Evolutionary conservation across 306 rosid species (phyloP).

Genomic region (Malus asiatica): DNA sequence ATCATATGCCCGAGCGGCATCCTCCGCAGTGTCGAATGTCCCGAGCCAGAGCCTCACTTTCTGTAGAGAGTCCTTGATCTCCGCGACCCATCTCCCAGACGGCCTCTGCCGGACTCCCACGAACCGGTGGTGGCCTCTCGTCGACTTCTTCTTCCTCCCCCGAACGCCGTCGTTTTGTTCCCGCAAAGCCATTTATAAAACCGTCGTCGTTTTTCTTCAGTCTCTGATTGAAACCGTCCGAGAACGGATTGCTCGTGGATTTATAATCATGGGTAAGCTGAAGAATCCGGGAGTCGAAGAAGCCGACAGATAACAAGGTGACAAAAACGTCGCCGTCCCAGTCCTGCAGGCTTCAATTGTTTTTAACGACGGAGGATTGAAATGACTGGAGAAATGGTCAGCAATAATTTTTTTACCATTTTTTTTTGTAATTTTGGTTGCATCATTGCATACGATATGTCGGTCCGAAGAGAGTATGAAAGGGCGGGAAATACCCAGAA

Average conservation of each 20-base stretch:
- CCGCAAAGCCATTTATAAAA: neutral
- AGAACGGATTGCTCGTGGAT: neutral
- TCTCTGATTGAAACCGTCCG: constrained; percentile 1
- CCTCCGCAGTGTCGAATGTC: constrained; percentile 64
- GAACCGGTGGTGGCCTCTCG: constrained; percentile 59
- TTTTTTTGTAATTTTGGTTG: neutral
- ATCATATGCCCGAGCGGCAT: constrained; percentile 67
- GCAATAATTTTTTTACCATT: neutral
- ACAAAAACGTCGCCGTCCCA: neutral
- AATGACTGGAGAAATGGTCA: neutral
- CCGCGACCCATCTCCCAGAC: constrained; percentile 84
- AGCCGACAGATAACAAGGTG: neutral
- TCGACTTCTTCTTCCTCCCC: constrained; percentile 40
- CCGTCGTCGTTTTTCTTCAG: neutral
- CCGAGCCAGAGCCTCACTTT: constrained; percentile 83
- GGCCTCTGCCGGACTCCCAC: constrained; percentile 78
- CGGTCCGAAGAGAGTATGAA: too few relatives aligned
- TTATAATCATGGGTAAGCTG: neutral
- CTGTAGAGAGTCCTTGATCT: constrained; percentile 67
- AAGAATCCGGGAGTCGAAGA: neutral
- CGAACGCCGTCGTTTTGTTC: constrained; percentile 13
- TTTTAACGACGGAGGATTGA: neutral
- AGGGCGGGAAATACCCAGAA: neutral
- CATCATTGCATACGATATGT: constrained; percentile 3
- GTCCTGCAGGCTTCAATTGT: constrained; percentile 9